Evolutionary conservation across 2,329 filamentous ascomycete genomes (phyloP).

Genomic region (Fusarium odoratissimum): DNA sequence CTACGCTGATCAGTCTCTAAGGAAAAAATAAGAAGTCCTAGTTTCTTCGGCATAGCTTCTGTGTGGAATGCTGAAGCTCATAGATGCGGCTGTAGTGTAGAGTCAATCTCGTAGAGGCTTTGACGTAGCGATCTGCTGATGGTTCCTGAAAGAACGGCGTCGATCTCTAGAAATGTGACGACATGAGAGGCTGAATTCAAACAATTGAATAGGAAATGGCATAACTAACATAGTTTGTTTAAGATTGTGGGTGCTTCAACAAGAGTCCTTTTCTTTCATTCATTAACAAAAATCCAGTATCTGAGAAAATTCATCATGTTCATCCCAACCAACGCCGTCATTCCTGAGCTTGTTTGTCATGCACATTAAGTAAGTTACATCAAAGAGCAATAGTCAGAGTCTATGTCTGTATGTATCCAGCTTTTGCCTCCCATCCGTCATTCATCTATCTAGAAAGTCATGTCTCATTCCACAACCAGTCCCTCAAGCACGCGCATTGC

Average conservation of each 20-base stretch:
- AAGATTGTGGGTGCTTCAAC: background rate
- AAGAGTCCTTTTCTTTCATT: conserved; percentile 12
- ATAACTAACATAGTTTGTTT: background rate
- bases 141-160: conserved; percentile 12
- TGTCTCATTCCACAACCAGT: conserved; percentile 65
- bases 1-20: background rate
- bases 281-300: conserved; percentile 23
- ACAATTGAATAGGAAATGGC: background rate
- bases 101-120: conserved; percentile 3
- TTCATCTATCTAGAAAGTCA: conserved; percentile 25
- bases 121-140: conserved; percentile 3
- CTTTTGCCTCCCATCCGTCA: conserved; percentile 16
- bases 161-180: conserved; percentile 20
- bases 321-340: conserved; percentile 31
- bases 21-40: background rate
- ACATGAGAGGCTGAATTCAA: conserved; percentile 23
- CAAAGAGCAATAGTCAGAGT: conserved; percentile 24
- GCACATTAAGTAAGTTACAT: conserved; percentile 17
- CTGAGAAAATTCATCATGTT: conserved; percentile 33
- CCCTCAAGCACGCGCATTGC: conserved; percentile 84
- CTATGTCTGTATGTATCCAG: conserved; percentile 25
- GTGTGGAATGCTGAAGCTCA: conserved; percentile 19
- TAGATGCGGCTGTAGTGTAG: background rate
- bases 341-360: conserved; percentile 36
- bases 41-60: background rate